phyloP scores from a whole-genome alignment of 305 asterid species.

The Fraxinus sp. region DNA sequence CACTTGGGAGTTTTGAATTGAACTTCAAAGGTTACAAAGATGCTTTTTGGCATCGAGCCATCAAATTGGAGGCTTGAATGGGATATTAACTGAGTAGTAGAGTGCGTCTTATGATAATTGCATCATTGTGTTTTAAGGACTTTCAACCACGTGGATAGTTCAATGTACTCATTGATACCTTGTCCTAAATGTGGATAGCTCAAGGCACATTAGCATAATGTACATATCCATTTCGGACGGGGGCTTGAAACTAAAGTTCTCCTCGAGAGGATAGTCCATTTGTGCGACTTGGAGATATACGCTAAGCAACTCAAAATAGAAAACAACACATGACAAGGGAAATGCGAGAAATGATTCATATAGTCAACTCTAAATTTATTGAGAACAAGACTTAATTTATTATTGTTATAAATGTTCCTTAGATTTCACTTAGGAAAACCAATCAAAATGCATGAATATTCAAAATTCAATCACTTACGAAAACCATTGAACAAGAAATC shows the following conservation, averaged over 20 bases:
- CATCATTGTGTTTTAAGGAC: background rate
- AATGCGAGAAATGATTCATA: background rate
- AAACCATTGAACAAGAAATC: conserved; percentile 1
- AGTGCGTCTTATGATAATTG: background rate
- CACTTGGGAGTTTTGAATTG: too few relatives aligned
- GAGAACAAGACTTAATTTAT: background rate
- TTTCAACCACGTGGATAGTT: background rate
- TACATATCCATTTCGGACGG: background rate
- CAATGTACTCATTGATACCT: background rate
- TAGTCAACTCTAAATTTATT: background rate
- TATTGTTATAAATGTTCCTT: background rate
- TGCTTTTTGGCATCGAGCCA: too few relatives aligned
- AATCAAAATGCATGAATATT: background rate
- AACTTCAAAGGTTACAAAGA: too few relatives aligned
- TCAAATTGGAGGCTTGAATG: too few relatives aligned
- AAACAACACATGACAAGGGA: background rate
- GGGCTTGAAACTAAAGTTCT: background rate
- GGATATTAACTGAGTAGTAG: background rate
- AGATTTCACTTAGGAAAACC: background rate
- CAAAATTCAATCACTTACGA: background rate
- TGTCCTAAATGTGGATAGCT: background rate
- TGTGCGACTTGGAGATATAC: background rate
- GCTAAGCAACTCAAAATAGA: background rate
- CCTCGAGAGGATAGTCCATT: background rate
- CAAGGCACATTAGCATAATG: background rate